Percentiles rank a stretch among this genome's conserved stretches.
Conservation (phyloP, 2,329 filamentous ascomycete genomes). For the Fusarium graminum region DNA sequence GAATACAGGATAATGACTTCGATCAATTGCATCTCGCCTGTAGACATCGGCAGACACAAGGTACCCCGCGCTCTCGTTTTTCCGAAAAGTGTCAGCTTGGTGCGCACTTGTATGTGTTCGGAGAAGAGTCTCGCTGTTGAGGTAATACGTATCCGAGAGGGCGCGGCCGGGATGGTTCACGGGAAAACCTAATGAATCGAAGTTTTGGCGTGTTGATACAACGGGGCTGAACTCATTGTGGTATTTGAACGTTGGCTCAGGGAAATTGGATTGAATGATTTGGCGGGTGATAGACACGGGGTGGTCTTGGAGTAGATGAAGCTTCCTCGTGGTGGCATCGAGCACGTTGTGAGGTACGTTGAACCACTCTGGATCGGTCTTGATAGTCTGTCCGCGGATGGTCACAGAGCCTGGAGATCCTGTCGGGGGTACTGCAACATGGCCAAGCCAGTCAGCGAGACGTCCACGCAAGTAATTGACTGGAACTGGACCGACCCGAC, state of each 20-base stretch:
- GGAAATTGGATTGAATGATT: slow-evolving; percentile 92
- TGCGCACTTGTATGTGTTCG: slow-evolving; percentile 96
- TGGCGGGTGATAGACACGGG: slow-evolving; percentile 90
- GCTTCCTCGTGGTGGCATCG: slow-evolving; percentile 76
- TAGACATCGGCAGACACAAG: slow-evolving; percentile 96
- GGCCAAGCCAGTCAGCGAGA: slow-evolving; percentile 41
- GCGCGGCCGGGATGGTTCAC: slow-evolving; percentile 87
- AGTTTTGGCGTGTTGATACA: slow-evolving; percentile 88
- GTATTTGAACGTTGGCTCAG: slow-evolving; percentile 76
- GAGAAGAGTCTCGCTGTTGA: slow-evolving; percentile 85
- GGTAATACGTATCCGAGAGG: slow-evolving; percentile 93
- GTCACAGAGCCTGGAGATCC: slow-evolving; percentile 57
- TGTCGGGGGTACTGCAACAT: slow-evolving; percentile 38
- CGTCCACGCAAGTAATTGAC: slow-evolving; percentile 24
- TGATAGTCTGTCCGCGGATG: slow-evolving; percentile 71
- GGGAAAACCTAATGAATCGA: slow-evolving; percentile 95
- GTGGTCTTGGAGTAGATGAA: slow-evolving; percentile 94
- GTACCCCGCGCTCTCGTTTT: slow-evolving; percentile 80
- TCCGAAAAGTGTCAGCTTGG: slow-evolving; percentile 83
- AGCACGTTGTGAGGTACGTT: slow-evolving; percentile 85
- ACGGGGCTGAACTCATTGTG: slow-evolving; percentile 86
- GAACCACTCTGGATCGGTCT: slow-evolving; percentile 79
- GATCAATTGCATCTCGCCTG: slow-evolving; percentile 92
- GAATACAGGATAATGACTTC: slow-evolving; percentile 95
- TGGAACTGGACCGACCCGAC: slow-evolving; percentile 43